Base-by-base conservation (phyloP, 2,329 filamentous ascomycete genomes). In the Botryotinia globosa region DNA sequence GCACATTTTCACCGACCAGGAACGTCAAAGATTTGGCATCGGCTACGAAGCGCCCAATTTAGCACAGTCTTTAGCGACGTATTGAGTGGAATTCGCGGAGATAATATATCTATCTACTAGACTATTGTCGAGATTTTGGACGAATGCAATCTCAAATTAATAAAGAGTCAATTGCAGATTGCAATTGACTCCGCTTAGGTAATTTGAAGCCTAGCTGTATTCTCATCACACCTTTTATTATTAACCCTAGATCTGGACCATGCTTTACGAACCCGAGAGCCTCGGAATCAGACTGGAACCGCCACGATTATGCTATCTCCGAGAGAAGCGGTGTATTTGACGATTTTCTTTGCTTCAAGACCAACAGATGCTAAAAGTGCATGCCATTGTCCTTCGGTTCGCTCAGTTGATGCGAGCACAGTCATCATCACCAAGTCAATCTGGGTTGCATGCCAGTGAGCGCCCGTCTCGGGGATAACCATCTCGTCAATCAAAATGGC, bases 401-500 rank as follows among this genome's bases (percentile, higher is more conserved):
- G 77, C 76, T 84, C 82, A 42, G 75, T 77, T 25, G 79, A 76
- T 4, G 75, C 82, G 5, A 83, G 74, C 1, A 74, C 74, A 3
- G 79, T 59, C 78, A 83, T 81, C 81, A 84, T 83, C 1, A 74
- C 78, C 12, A 85, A 39, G 74, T 85, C 83, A 5, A 81, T 69
- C 6, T 77, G 74, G 1, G 81, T 74, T 1, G 81, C 78, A 63
- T 80, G 74, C 77, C 77, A 82, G 34, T 80, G 76, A 0, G 78
- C 81, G 6, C 79, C 79, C 3, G 58, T 76, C 39, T 83, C 77
- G 0, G 83, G 82, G 18, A 85, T 59, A 4, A 85, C 80, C 42
- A 82, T 79, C 22, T 85, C 84, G 72, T 84, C 82, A 66, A 85
- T 82, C n/a, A 85, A 74, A 34, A 85, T 80, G 1, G n/a, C 58